These are phyloP conservation scores for Teunomyces lycoperdinae DNA, from an alignment of 805 yeast genomes.

Conservation along the genomic window DNA sequence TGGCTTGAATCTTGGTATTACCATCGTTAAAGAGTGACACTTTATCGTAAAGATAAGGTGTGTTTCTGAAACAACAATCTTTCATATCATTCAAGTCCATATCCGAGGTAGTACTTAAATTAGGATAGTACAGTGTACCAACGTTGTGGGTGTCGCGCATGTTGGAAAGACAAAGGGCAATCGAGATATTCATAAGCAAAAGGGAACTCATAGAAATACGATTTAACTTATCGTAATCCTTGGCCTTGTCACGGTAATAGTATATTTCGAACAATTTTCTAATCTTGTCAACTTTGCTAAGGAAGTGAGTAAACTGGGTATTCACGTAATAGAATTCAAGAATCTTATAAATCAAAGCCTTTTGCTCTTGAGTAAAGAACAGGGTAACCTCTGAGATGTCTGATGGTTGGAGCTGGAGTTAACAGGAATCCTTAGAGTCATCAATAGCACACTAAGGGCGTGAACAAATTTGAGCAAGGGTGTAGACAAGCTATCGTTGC, in stretches of 20 bases:
- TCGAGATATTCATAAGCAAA: constrained; percentile 16
- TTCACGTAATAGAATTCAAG: constrained; percentile 8
- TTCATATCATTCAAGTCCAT: constrained; percentile 2
- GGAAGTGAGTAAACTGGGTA: constrained; percentile 9
- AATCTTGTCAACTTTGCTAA: constrained; percentile 8
- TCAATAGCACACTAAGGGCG: constrained; percentile 9
- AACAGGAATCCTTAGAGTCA: constrained; percentile 12
- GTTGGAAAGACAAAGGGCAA: constrained; percentile 10
- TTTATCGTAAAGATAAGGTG: constrained; percentile 53
- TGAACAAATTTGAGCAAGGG: constrained; percentile 14
- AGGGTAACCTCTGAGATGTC: constrained; percentile 4
- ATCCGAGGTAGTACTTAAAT: not conserved
- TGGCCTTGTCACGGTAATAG: constrained; percentile 5
- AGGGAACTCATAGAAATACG: constrained; percentile 10
- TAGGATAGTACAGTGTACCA: constrained; percentile 3
- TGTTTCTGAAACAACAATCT: constrained; percentile 11
- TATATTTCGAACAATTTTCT: constrained; percentile 12
- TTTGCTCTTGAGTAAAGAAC: constrained; percentile 10
- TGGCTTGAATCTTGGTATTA: constrained; percentile 47
- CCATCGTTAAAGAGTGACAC: constrained; percentile 51
- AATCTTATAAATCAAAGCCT: constrained; percentile 10
- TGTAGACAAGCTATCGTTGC: constrained; percentile 2
- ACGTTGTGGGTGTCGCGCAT: constrained; percentile 7
- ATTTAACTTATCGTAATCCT: not conserved
- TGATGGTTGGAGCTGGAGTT: not conserved